Conservation (phyloP, 306 rosid genomes). For the Castanea mollissima region DNA sequence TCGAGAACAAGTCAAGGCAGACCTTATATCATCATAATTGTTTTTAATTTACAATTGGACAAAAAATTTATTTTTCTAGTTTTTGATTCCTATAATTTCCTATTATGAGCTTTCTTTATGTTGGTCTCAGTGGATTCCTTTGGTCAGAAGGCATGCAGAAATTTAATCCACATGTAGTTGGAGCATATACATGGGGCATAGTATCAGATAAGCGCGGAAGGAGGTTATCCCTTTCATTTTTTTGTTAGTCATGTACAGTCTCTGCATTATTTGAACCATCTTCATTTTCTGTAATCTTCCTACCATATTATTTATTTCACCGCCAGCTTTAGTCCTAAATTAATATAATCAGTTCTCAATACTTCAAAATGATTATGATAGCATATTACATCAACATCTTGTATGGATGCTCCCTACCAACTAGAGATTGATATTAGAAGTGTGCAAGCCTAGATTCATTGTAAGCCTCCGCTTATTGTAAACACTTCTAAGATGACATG, state of each 20-base stretch:
- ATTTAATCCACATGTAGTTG: constrained; percentile 31
- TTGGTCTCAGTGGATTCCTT: constrained; percentile 29
- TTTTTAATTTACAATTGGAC: no score
- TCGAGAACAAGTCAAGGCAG: no score
- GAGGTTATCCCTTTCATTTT: constrained; percentile 39
- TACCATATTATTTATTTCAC: neutral
- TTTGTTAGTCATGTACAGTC: neutral
- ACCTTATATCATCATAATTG: no score
- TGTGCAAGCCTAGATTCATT: neutral
- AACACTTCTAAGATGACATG: no score
- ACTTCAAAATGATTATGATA: neutral
- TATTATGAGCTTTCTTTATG: neutral
- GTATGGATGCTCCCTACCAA: neutral
- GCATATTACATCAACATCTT: neutral
- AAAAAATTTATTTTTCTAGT: neutral
- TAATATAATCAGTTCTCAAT: neutral
- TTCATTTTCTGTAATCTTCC: neutral
- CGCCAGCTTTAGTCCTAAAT: neutral
- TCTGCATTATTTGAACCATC: constrained; percentile 3
- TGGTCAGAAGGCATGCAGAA: constrained; percentile 37
- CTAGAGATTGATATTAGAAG: neutral
- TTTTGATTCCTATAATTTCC: neutral
- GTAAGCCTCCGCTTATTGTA: neutral
- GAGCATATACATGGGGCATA: constrained; percentile 90
- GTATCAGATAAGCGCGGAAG: constrained; percentile 88